These are phyloP conservation scores for Aspergillus sclerotioniger DNA, from an alignment of 495 filamentous ascomycete species.

Conservation along the genomic window DNA sequence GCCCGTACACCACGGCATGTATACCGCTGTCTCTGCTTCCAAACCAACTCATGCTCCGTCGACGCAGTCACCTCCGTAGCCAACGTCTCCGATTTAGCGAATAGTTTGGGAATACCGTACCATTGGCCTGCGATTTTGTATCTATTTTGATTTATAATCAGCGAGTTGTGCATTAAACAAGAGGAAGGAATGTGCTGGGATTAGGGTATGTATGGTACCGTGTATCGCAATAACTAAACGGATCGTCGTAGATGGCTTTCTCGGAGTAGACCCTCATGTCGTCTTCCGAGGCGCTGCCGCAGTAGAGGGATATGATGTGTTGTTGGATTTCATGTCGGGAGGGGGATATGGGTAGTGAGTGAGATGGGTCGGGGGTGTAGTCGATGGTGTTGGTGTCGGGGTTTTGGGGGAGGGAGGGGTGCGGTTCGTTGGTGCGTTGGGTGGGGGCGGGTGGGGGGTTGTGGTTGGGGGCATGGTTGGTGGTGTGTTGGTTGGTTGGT, in stretches of 20 bases:
- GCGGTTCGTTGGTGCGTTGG: conserved; percentile 5
- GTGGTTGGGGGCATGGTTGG: too few species aligned
- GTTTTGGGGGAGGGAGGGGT: conserved; percentile 7
- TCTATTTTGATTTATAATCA: too few species aligned
- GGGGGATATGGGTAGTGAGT: conserved; percentile 5
- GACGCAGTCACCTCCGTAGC: conserved; percentile 3
- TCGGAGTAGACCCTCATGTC: conserved; percentile 10
- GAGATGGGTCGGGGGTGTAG: conserved; percentile 5
- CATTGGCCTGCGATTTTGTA: conserved; percentile 14
- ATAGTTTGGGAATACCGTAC: conserved; percentile 13
- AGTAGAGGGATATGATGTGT: conserved; percentile 6
- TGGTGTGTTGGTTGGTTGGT: too few species aligned
- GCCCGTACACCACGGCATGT: not conserved
- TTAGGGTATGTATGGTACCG: too few species aligned
- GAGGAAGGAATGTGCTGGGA: too few species aligned
- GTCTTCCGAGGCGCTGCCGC: conserved; percentile 8
- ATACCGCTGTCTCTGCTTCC: conserved; percentile 13
- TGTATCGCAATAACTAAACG: conserved; percentile 13
- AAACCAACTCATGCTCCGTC: not conserved
- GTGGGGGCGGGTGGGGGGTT: conserved; percentile 1
- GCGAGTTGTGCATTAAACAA: too few species aligned
- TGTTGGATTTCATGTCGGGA: not conserved
- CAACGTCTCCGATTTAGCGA: conserved; percentile 6
- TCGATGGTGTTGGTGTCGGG: not conserved
- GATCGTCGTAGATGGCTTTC: conserved; percentile 12